Base-by-base conservation (phyloP, 2,329 filamentous ascomycete genomes). In the Fusarium cicatricum region DNA sequence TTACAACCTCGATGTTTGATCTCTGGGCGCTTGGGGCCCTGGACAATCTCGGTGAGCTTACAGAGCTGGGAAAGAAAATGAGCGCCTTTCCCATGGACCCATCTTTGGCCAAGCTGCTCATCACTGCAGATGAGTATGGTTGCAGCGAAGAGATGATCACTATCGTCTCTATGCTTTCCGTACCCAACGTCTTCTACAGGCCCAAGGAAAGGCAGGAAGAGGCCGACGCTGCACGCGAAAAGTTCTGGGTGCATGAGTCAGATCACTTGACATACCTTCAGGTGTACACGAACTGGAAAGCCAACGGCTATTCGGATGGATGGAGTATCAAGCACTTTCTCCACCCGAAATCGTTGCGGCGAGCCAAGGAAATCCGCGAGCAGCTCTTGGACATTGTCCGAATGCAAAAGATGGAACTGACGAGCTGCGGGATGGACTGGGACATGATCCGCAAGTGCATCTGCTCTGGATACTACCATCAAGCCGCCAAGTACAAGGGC, bases 1-100 rank as follows among this genome's bases (percentile, higher is more conserved):
- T 99, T 64, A 94, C 92, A 1, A 99, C 95, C 0, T 97, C 93
- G 4, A 87, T 99, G 31, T 99, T 98, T 76, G 95, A 99, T 68
- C 85, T 99, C 1, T 99, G 95, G 95, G 93, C 95, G 0, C 82
- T 99, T 0, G 95, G 95, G 1, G 94, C 95, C 0, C 78, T 99
- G 11, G 92, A 97, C 72, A 97, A 99, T 67, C 83, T 98, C 14
- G 96, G 95, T 31, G 92, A 97, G 64, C 83, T 99, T 21, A 99
- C 95, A 0, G 81, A 86, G 1, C 84, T 99, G 1, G 95, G 95
- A 26, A 86, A 85, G 38, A 93, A 90, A 66, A 99, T 99, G 95
- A 97, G 95, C 21, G 90, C 91, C 2, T 99, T 98, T 69, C 95
- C 95, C 1, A 99, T 99, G 94, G 95, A 99, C 63, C 95, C 95